Evolutionary conservation across 1,284 basidiomycete genomes (phyloP).

Genomic region (Sanghuangporus baumii): DNA sequence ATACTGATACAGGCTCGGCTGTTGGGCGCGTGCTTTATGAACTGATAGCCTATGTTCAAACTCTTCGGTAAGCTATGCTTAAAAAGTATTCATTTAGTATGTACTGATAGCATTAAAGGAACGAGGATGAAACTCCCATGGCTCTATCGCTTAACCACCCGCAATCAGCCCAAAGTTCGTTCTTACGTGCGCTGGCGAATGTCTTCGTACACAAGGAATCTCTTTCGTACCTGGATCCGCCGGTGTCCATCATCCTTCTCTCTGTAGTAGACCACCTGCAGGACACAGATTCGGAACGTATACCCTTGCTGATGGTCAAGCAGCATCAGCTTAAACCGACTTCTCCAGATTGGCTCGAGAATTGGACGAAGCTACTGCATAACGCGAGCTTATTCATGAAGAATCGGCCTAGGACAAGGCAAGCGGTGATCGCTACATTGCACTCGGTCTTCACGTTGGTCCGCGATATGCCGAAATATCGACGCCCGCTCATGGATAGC

Average conservation of each 20-base stretch:
- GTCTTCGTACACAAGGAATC: slow-evolving; percentile 23
- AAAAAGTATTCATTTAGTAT: background rate
- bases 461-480: slow-evolving; percentile 61
- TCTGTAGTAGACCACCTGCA: slow-evolving; percentile 56
- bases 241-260: slow-evolving; percentile 57
- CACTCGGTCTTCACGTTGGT: slow-evolving; percentile 55
- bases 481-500: slow-evolving; percentile 53
- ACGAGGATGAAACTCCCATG: slow-evolving; percentile 8
- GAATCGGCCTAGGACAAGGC: slow-evolving; percentile 48
- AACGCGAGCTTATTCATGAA: slow-evolving; percentile 43
- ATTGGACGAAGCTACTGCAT: slow-evolving; percentile 55
- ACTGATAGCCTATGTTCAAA: slow-evolving; percentile 11
- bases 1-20: slow-evolving; percentile 12
- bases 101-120: slow-evolving; percentile 2
- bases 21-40: slow-evolving; percentile 13
- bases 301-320: slow-evolving; percentile 54
- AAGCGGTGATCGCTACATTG: slow-evolving; percentile 49
- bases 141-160: slow-evolving; percentile 4
- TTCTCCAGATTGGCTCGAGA: slow-evolving; percentile 59
- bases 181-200: slow-evolving; percentile 9
- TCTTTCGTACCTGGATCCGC: slow-evolving; percentile 46
- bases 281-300: slow-evolving; percentile 54
- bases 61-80: slow-evolving; percentile 11
- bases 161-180: background rate
- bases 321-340: slow-evolving; percentile 64